Base-by-base conservation (phyloP, 441 rosid species). In the Pelargonium myrrhifolium region DNA sequence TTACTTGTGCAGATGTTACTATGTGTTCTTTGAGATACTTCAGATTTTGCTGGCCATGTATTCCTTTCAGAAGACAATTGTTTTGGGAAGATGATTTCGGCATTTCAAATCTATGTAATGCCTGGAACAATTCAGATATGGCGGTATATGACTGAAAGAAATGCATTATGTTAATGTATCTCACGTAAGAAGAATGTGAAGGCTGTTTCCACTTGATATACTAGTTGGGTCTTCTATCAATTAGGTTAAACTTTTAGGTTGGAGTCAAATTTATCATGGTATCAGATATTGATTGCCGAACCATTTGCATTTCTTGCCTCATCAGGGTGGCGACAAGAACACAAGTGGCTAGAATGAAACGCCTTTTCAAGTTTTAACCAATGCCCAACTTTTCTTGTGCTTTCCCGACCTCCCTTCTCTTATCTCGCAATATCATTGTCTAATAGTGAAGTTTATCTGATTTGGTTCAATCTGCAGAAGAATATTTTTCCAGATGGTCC, bases 381-480 rank as follows among this genome's bases (percentile, higher is more conserved):
- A 31, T 31, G 6, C 55, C 55, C 55, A 47, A 3, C n/a, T 4
- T 47, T 47, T 3, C 17, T 6, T 12, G 14, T 47, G 17, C 17
- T 47, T 47, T 47, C 6, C 17, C 6, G 6, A 40, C 45, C 9
- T 40, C 45, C 45, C 12, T 40, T 40, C 12, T 10, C 45, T 7
- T 40, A 40, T 40, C 45, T 40, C 12, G 7, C 10, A 10, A 9
- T 40, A 40, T 47, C 55, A 47, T 53, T 53, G 59, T 15, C 59
- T 53, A 17, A 17, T 53, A 17, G 22, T 53, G 59, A 18, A 17
- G 59, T 53, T 17, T 53, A 53, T 53, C 7, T 18, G 21, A 24
- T 53, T 53, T 53, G 59, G 22, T 53, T 53, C 59, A 53, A 18
- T 53, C 15, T 53, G 59, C 59, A 53, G 10, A 53, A 53, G 59